Evolutionary conservation across 805 yeast species (phyloP).

Genomic region (Starmera amethionina): DNA sequence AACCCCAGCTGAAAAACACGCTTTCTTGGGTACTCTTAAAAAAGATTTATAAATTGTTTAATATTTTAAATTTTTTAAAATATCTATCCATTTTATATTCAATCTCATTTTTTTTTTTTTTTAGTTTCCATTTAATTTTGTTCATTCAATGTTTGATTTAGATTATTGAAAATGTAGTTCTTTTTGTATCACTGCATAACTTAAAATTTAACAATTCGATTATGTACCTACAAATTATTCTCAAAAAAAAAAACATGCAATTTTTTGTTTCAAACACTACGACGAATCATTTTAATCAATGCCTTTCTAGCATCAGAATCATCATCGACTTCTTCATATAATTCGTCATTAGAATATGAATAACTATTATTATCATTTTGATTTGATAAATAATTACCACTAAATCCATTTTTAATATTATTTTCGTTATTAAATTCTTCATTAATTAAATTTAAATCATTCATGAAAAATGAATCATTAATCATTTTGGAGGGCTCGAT

Average conservation of each 20-base stretch:
- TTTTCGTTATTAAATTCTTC: not conserved
- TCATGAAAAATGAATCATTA: constrained; percentile 9
- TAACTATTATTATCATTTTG: not conserved
- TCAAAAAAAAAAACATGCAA: too few relatives aligned
- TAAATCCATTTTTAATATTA: not conserved
- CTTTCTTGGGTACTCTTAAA: constrained; percentile 99
- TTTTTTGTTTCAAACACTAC: constrained; percentile 8
- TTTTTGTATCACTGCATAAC: too few relatives aligned
- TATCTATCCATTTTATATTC: too few relatives aligned
- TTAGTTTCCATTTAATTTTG: too few relatives aligned
- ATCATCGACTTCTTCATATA: constrained; percentile 1
- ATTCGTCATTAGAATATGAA: not conserved
- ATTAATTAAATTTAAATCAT: not conserved
- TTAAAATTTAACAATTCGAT: too few relatives aligned
- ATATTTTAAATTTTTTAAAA: not conserved
- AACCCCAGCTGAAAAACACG: constrained; percentile 99
- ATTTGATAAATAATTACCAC: not conserved
- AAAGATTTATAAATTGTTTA: constrained; percentile 62
- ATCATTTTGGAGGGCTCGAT: constrained; percentile 15
- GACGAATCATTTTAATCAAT: constrained; percentile 18
- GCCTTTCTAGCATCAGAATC: constrained; percentile 21
- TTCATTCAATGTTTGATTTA: too few relatives aligned
- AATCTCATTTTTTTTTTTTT: too few relatives aligned
- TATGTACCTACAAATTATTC: too few relatives aligned
- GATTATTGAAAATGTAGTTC: too few relatives aligned